These are phyloP conservation scores for Mycosphaerella arachidis DNA, from an alignment of 2,329 filamentous ascomycete species.

Conservation along the genomic window DNA sequence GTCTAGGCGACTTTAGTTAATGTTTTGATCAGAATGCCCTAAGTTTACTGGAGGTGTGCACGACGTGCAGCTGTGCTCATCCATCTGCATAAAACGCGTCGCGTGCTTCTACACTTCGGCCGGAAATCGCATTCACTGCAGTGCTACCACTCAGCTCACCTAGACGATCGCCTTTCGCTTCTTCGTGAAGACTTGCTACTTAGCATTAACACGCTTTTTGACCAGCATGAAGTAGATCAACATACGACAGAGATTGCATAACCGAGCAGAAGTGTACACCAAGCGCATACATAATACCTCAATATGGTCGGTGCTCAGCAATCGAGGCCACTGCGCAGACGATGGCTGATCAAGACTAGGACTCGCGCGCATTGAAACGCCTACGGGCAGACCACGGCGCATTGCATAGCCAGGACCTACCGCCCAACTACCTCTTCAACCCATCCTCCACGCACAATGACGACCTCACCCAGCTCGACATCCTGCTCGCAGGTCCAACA, in stretches of 20 bases:
- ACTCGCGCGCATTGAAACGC: constrained; percentile 51
- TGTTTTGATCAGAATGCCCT: background rate
- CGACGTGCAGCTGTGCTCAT: background rate
- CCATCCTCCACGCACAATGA: constrained; percentile 38
- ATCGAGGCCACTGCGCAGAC: background rate
- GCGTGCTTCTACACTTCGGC: background rate
- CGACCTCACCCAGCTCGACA: constrained; percentile 54
- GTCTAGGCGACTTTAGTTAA: too few relatives aligned
- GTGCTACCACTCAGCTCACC: constrained; percentile 1
- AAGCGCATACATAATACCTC: background rate
- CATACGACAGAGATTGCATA: constrained; percentile 1
- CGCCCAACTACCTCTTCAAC: constrained; percentile 59
- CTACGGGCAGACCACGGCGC: constrained; percentile 57
- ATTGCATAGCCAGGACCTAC: constrained; percentile 52
- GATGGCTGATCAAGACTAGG: constrained; percentile 31
- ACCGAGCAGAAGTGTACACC: background rate
- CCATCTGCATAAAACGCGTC: too few relatives aligned
- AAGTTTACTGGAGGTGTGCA: too few relatives aligned
- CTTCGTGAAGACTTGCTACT: background rate
- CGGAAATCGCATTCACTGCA: background rate
- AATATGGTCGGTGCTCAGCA: background rate
- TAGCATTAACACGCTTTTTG: background rate
- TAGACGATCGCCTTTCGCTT: background rate
- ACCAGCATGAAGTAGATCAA: constrained; percentile 2
- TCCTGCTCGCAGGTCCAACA: constrained; percentile 56